Evolutionary conservation across 73 alveolate species (phyloP), one percentile per base, ranked within the genome.

Genomic region (Blepharisma japonicum): DNA sequence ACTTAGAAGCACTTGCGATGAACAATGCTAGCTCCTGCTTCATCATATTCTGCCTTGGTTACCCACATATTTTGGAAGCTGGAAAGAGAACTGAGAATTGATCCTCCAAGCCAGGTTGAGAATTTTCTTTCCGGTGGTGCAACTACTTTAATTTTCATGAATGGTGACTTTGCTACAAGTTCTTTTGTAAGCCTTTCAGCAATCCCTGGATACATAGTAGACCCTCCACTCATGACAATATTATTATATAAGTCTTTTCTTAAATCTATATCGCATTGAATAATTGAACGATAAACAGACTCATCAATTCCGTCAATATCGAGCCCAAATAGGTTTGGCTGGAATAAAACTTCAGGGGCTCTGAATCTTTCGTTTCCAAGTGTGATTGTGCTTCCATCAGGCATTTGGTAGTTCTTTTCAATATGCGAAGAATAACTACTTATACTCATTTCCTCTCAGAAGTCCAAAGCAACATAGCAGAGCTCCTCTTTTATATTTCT

Each of bases 11-110:
- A 94, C 82, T 96, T 97, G 71, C 96, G 91, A 88, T 94, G 98
- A 66, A 97, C 99, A 68, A 97, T 94, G 51, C 94, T 49, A 38
- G 98, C 85, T 70, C 99, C 99, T 32, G 89, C 86, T 82, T 97
- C 99, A 68, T 97, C 98, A 83, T 93, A 97, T 83, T 96, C 99
- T 6, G 89, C 95, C 80, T 94, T 97, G 18, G 98, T 90, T 53
- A 97, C 91, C 99, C 99, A 97, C 95, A 92, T 95, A 77, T 92
- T 81, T 82, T 93, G 92, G 86, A 91, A 91, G 84, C 91, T 91
- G 71, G 86, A 71, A 42, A 91, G 78, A 2, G 94, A 55, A 5
- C 94, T 77, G 14, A 92, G 84, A 20, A 81, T 90, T 25, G 95
- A 81, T 6, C 96, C 98, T 9, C 98, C 98, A n/a, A 83, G 87